These are phyloP conservation scores for Polygonum aviculare DNA, from an alignment of 148 eudicot species.

Conservation along the genomic window DNA sequence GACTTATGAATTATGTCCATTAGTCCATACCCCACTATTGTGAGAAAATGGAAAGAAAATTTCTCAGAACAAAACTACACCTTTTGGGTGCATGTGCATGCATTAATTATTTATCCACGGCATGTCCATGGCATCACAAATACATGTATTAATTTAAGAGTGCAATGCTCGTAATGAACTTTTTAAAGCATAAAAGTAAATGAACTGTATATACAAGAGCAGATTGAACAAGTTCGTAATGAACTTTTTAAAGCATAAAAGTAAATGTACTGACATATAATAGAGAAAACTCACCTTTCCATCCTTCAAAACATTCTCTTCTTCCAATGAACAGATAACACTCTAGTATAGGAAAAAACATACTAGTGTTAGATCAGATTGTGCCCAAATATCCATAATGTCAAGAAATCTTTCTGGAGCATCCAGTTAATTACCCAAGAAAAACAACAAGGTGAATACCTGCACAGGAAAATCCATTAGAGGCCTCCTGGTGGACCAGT, in stretches of 20 bases:
- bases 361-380: neutral
- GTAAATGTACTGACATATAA: neutral
- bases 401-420: neutral
- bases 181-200: neutral
- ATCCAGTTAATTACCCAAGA: neutral
- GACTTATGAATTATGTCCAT: neutral
- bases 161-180: neutral
- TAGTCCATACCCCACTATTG: neutral
- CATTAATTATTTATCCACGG: neutral
- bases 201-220: neutral
- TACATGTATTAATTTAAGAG: neutral
- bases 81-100: neutral
- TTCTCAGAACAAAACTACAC: neutral
- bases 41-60: neutral
- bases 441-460: conserved; percentile 23
- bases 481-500: conserved; percentile 87
- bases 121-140: neutral
- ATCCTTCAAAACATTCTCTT: conserved; percentile 45
- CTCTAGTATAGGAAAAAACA: conserved; percentile 33
- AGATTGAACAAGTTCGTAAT: neutral
- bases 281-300: conserved; percentile 53
- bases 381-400: neutral
- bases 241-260: neutral
- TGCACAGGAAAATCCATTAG: conserved; percentile 96
- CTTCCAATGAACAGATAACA: conserved; percentile 88